A percentile compares a stretch with the other conserved stretches of the same genome.
Conservation (phyloP, 805 yeast genomes). For the Grigorovia yakushimaensis region DNA sequence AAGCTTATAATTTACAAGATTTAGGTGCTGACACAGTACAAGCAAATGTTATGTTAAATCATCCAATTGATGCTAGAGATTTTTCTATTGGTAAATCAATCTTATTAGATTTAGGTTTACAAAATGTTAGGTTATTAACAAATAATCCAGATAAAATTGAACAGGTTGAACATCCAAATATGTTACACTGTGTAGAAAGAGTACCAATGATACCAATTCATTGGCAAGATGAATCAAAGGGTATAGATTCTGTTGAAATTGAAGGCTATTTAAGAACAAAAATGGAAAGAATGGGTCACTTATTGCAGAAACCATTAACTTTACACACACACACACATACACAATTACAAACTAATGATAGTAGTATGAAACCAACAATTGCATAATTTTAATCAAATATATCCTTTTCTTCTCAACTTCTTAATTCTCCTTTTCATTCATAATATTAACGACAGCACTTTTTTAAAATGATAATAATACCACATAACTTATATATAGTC, state of each 20-base stretch:
- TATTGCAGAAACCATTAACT: slow-evolving; percentile 43
- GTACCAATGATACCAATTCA: slow-evolving; percentile 96
- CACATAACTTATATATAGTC: no score
- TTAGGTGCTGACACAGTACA: slow-evolving; percentile 97
- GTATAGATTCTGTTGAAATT: slow-evolving; percentile 75
- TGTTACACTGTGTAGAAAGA: slow-evolving; percentile 71
- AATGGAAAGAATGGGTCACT: slow-evolving; percentile 95
- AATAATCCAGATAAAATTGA: slow-evolving; percentile 94
- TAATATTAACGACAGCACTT: neutral
- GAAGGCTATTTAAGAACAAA: slow-evolving; percentile 91
- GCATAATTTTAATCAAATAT: neutral
- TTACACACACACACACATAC: slow-evolving; percentile 16
- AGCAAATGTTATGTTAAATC: slow-evolving; percentile 84
- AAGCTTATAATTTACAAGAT: slow-evolving; percentile 94
- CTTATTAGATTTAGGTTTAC: slow-evolving; percentile 67
- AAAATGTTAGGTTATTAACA: slow-evolving; percentile 67
- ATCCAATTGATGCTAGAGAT: slow-evolving; percentile 96
- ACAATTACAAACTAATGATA: neutral
- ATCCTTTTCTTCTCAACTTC: neutral
- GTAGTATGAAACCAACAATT: neutral
- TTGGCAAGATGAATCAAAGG: slow-evolving; percentile 55
- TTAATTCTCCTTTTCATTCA: no score
- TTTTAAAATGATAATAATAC: no score
- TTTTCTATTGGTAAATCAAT: slow-evolving; percentile 93
- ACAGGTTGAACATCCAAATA: slow-evolving; percentile 83